These are phyloP conservation scores for Phytophthora foliorum DNA, from an alignment of 352 stramenopile genomes.

Conservation along the genomic window DNA sequence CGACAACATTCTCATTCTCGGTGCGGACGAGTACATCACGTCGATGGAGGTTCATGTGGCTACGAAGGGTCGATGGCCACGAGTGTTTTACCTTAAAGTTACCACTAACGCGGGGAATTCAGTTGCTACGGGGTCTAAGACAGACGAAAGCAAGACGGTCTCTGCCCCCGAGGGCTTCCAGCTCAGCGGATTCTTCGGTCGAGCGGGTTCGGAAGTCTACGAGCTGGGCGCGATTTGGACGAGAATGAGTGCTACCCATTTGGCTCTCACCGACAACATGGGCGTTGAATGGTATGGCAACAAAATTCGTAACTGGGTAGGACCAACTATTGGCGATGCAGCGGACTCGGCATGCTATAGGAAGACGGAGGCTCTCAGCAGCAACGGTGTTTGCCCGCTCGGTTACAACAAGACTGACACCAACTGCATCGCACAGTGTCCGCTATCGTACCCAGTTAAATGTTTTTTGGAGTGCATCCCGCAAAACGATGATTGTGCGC, in stretches of 20 bases:
- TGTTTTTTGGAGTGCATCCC: conserved; percentile 70
- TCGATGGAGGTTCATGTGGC: conserved; percentile 32
- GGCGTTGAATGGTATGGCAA: conserved; percentile 34
- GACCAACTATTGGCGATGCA: conserved; percentile 29
- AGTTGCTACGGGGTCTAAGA: conserved; percentile 18
- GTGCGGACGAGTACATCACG: conserved; percentile 19
- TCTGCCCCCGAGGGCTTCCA: conserved; percentile 39
- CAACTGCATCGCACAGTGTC: conserved; percentile 51
- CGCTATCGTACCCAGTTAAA: conserved; percentile 66
- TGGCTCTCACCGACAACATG: conserved; percentile 34
- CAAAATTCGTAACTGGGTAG: conserved; percentile 46
- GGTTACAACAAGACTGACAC: conserved; percentile 29
- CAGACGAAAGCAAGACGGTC: conserved; percentile 21
- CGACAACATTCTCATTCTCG: conserved; percentile 28
- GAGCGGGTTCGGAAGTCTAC: conserved; percentile 16
- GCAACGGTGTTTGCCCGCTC: conserved; percentile 25
- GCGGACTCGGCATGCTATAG: conserved; percentile 43
- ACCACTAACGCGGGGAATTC: conserved; percentile 28
- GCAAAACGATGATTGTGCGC: conserved; percentile 52
- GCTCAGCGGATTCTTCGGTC: conserved; percentile 44
- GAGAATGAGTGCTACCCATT: conserved; percentile 10
- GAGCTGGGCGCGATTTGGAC: conserved; percentile 43
- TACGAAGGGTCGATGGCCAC: conserved; percentile 17
- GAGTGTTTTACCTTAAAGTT: conserved; percentile 27
- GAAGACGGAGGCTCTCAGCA: conserved; percentile 24